Percentiles rank a stretch among this genome's conserved stretches.
These are phyloP conservation scores for Clonostachys solani DNA, from an alignment of 2,329 filamentous ascomycete genomes.

Conservation along the genomic window DNA sequence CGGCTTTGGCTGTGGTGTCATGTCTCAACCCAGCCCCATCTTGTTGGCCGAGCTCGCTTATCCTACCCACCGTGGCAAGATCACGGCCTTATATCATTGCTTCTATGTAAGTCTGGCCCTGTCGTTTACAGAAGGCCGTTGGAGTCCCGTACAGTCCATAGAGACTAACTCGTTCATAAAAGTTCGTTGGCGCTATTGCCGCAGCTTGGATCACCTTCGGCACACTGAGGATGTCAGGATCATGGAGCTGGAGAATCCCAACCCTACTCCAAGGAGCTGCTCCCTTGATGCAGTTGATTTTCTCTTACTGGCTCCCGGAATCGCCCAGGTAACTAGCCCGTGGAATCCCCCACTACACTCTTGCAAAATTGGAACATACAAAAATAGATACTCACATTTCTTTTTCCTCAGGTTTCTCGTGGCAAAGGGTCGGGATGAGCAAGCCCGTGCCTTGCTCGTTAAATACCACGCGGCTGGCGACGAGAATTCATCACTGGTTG, in stretches of 20 bases:
- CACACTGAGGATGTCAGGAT: slow-evolving; percentile 3
- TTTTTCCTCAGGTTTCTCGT: slow-evolving; percentile 11
- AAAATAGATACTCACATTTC: too few species aligned
- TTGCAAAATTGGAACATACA: too few species aligned
- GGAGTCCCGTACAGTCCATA: too few species aligned
- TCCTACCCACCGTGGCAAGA: slow-evolving; percentile 19
- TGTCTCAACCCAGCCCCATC: slow-evolving; percentile 16
- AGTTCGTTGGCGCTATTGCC: slow-evolving; percentile 6
- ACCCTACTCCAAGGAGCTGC: slow-evolving; percentile 1
- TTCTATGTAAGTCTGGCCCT: slow-evolving; percentile 54
- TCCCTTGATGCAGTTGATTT: slow-evolving; percentile 29
- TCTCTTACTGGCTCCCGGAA: too few species aligned
- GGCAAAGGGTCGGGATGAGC: slow-evolving; percentile 21
- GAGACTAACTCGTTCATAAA: background rate
- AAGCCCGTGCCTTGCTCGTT: slow-evolving; percentile 39
- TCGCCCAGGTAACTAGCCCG: slow-evolving; percentile 2
- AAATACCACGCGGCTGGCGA: slow-evolving; percentile 61
- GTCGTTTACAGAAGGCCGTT: slow-evolving; percentile 17
- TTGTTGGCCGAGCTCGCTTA: slow-evolving; percentile 22
- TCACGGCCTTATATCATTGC: slow-evolving; percentile 16
- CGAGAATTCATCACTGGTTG: slow-evolving; percentile 49
- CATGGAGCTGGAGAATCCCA: slow-evolving; percentile 4
- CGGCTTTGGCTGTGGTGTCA: slow-evolving; percentile 15
- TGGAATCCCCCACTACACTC: too few species aligned
- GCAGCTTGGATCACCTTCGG: slow-evolving; percentile 13